phyloP scores from a whole-genome alignment of 106 monocot genomes.

The Cymbidium sinense region DNA sequence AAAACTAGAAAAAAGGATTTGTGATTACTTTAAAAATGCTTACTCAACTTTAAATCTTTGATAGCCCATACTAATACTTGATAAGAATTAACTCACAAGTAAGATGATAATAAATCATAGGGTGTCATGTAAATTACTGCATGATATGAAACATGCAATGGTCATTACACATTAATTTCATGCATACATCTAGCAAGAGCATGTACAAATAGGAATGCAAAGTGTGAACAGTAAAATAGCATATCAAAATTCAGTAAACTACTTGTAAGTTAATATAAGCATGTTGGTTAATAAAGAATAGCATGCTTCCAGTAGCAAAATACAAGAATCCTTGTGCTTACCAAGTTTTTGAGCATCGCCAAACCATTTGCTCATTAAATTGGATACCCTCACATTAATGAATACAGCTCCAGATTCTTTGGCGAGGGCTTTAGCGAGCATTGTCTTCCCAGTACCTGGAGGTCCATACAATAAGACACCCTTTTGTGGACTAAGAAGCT shows the following conservation, averaged over 20 bases:
- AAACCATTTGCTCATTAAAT: conserved; percentile 99
- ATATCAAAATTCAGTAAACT: background rate
- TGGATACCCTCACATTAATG: conserved; percentile 91
- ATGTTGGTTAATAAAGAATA: conserved; percentile 1
- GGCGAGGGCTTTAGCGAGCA: conserved; percentile 96
- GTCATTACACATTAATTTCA: background rate
- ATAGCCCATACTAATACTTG: background rate
- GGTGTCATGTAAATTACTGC: background rate
- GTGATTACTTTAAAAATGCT: background rate
- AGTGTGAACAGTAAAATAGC: background rate
- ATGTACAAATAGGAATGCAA: background rate
- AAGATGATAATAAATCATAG: background rate
- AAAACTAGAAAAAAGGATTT: background rate
- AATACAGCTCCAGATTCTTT: conserved; percentile 94
- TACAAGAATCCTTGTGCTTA: conserved; percentile 11
- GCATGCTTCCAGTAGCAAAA: background rate
- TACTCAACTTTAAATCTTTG: background rate
- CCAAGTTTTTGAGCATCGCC: conserved; percentile 99
- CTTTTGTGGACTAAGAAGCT: conserved; percentile 94
- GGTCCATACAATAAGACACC: conserved; percentile 91
- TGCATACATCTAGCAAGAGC: background rate
- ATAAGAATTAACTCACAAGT: background rate
- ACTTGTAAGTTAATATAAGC: background rate
- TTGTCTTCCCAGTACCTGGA: conserved; percentile 96
- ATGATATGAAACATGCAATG: background rate